phyloP scores from a whole-genome alignment of 1,139 yeast species.

The Diutina sp. region DNA sequence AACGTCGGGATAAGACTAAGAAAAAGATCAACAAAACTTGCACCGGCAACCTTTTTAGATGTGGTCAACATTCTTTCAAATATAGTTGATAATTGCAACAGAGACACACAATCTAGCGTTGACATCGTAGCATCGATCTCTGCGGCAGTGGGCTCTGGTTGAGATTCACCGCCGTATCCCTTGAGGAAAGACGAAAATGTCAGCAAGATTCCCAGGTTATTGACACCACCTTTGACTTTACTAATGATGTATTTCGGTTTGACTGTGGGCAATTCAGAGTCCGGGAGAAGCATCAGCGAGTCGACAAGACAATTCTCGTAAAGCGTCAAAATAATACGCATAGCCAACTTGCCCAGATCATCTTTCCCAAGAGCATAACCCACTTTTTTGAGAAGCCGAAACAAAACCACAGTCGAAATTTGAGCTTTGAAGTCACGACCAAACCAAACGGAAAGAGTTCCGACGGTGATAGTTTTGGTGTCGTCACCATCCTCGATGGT shows the following conservation, averaged over 20 bases:
- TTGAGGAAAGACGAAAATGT: conserved; percentile 87
- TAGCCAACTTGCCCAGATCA: conserved; percentile 21
- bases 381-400: conserved; percentile 58
- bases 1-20: conserved; percentile 18
- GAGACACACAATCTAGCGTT: conserved; percentile 68
- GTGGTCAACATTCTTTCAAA: conserved; percentile 31
- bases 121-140: conserved; percentile 80
- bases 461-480: conserved; percentile 43
- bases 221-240: conserved; percentile 26
- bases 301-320: conserved; percentile 63
- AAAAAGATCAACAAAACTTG: conserved; percentile 11
- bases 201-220: conserved; percentile 48
- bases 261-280: conserved; percentile 41
- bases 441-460: conserved; percentile 70
- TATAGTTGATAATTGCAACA: conserved; percentile 44
- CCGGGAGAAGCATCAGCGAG: conserved; percentile 50
- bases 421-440: conserved; percentile 92
- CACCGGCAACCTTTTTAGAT: conserved; percentile 11
- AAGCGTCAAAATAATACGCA: conserved; percentile 49
- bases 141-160: conserved; percentile 76
- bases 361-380: conserved; percentile 11
- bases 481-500: conserved; percentile 38
- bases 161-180: conserved; percentile 74
- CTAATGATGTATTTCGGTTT: conserved; percentile 54
- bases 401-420: conserved; percentile 72